A percentile compares a stretch with the other conserved stretches of the same genome.
Conservation (phyloP, 1,284 basidiomycete species). For the Schizophyllum commune region DNA sequence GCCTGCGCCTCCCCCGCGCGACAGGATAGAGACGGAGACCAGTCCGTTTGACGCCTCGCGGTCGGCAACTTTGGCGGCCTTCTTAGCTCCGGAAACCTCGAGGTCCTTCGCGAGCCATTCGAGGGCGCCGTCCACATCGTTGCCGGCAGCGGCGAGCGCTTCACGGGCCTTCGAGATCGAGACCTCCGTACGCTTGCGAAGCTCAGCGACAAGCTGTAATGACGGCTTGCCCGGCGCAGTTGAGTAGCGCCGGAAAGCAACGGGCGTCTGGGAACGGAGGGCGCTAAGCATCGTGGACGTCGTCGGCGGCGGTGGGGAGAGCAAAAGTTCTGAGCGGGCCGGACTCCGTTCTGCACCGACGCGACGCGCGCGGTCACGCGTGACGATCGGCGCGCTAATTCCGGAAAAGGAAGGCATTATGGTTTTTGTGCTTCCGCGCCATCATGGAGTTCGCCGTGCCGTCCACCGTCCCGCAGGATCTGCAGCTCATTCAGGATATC, state of each 20-base stretch:
- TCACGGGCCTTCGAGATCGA: conserved; percentile 86
- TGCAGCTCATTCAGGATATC: conserved; percentile 62
- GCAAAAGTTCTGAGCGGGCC: not conserved
- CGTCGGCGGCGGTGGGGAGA: not conserved
- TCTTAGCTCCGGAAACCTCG: conserved; percentile 62
- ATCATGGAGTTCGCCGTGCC: conserved; percentile 52
- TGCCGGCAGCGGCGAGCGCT: conserved; percentile 70
- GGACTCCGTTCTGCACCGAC: not conserved
- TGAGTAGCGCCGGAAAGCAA: not conserved
- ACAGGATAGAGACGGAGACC: conserved; percentile 67
- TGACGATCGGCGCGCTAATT: not conserved
- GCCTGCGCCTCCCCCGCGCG: conserved; percentile 23
- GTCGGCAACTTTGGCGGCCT: conserved; percentile 77
- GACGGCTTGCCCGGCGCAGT: conserved; percentile 36
- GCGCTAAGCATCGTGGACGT: not conserved
- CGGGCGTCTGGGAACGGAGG: not conserved
- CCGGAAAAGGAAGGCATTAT: not conserved
- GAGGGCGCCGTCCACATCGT: conserved; percentile 71
- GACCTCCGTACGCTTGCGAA: conserved; percentile 76
- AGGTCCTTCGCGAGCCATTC: conserved; percentile 78
- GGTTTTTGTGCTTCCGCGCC: conserved; percentile 7
- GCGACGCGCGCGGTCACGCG: not conserved
- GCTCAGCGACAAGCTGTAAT: conserved; percentile 76
- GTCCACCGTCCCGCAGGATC: conserved; percentile 56
- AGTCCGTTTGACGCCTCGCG: conserved; percentile 75